These are phyloP conservation scores for Penicillium herquei DNA, from an alignment of 495 filamentous ascomycete species.

Conservation along the genomic window DNA sequence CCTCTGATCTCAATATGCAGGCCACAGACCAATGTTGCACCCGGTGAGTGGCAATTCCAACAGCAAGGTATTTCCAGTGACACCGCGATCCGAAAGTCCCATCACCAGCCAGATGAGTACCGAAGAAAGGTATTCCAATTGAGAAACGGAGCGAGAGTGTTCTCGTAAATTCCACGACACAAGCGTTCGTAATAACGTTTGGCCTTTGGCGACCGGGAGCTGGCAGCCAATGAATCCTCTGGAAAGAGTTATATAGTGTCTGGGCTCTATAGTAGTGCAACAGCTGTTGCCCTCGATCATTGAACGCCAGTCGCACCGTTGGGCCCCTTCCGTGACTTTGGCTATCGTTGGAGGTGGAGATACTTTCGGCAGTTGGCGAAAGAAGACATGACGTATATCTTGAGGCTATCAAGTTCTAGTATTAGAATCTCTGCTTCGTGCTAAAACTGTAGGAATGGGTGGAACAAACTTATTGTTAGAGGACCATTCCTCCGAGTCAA, in stretches of 20 bases:
- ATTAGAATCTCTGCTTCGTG: background rate
- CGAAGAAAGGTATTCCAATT: constrained; percentile 44
- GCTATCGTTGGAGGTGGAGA: background rate
- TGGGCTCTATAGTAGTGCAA: constrained; percentile 16
- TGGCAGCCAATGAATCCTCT: constrained; percentile 11
- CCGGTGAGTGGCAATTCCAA: constrained; percentile 41
- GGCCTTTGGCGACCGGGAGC: background rate
- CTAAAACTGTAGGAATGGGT: background rate
- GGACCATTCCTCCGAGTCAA: background rate
- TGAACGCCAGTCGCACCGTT: constrained; percentile 33
- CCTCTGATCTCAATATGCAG: constrained; percentile 38
- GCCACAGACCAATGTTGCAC: constrained; percentile 41
- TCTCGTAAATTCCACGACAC: constrained; percentile 26
- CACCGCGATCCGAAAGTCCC: constrained; percentile 16
- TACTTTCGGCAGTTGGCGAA: background rate
- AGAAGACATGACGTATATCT: constrained; percentile 2
- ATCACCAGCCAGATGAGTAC: constrained; percentile 26
- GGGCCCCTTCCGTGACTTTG: constrained; percentile 19
- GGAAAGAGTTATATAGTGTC: constrained; percentile 15
- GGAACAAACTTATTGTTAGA: constrained; percentile 12
- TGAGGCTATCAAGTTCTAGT: constrained; percentile 8
- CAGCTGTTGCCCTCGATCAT: constrained; percentile 37
- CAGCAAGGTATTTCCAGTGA: constrained; percentile 41
- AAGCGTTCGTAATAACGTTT: constrained; percentile 27
- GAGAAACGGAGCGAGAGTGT: constrained; percentile 34